phyloP scores from a whole-genome alignment of 1,139 yeast species.

The Scheffersomyces lignicola region DNA sequence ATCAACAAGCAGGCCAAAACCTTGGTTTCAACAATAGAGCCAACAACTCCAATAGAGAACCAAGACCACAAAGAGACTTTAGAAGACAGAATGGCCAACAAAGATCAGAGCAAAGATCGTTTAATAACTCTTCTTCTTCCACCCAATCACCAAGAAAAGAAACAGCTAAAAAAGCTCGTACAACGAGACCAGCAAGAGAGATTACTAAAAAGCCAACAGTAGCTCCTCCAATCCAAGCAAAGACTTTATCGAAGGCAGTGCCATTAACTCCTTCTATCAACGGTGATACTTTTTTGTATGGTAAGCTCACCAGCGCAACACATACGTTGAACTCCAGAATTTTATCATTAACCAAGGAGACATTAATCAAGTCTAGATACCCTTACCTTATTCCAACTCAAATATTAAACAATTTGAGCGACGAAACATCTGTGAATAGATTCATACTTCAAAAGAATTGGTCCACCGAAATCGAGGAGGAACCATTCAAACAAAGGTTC shows the following conservation, averaged over 20 bases:
- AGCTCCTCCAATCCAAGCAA: slow-evolving; percentile 13
- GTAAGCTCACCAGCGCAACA: slow-evolving; percentile 36
- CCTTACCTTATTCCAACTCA: slow-evolving; percentile 43
- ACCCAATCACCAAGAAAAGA: background rate
- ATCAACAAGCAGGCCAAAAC: slow-evolving; percentile 8
- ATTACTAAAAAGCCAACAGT: slow-evolving; percentile 8
- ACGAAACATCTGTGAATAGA: slow-evolving; percentile 20
- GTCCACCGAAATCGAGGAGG: slow-evolving; percentile 26
- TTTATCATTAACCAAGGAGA: slow-evolving; percentile 42
- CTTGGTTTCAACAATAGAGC: no score
- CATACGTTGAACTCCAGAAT: slow-evolving; percentile 36
- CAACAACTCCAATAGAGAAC: no score
- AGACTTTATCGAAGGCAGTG: slow-evolving; percentile 14
- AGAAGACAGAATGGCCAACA: background rate
- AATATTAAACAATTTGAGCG: slow-evolving; percentile 29
- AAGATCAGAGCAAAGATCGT: background rate
- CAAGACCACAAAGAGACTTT: background rate
- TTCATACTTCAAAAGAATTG: slow-evolving; percentile 37
- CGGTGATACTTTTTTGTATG: slow-evolving; percentile 39
- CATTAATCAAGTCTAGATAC: slow-evolving; percentile 40
- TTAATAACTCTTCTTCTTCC: no score
- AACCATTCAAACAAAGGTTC: slow-evolving; percentile 26
- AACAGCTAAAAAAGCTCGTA: background rate
- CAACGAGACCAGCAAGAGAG: slow-evolving; percentile 7
- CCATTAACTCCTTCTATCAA: slow-evolving; percentile 24